phyloP scores from a whole-genome alignment of 2,329 filamentous ascomycete species.

The Paecilomyces formosus region DNA sequence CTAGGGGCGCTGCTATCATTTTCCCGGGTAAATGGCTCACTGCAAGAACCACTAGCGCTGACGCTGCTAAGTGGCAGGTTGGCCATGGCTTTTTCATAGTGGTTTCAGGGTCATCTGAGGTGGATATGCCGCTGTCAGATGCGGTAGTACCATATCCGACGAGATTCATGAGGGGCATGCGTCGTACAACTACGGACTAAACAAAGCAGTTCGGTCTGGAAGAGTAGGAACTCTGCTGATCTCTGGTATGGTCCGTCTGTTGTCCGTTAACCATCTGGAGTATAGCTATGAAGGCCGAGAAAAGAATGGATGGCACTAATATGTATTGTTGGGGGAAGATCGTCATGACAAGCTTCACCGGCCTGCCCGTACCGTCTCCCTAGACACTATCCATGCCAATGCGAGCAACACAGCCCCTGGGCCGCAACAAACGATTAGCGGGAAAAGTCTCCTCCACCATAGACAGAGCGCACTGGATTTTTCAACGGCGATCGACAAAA shows the following conservation, averaged over 20 bases:
- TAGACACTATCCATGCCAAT: not conserved
- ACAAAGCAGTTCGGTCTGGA: too few species aligned
- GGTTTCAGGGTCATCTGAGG: too few species aligned
- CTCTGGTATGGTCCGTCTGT: not conserved
- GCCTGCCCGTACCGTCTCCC: not conserved
- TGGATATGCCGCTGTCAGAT: too few species aligned
- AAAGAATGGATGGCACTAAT: not conserved
- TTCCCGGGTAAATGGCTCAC: too few species aligned
- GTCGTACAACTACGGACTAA: too few species aligned
- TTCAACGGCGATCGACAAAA: conserved; percentile 6
- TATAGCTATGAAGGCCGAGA: not conserved
- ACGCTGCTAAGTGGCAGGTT: too few species aligned
- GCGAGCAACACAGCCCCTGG: not conserved
- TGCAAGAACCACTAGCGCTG: too few species aligned
- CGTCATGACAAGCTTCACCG: not conserved
- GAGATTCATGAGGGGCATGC: too few species aligned
- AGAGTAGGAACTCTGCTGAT: too few species aligned
- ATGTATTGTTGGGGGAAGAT: not conserved
- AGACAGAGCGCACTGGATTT: not conserved
- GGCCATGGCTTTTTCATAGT: too few species aligned
- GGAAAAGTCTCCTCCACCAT: not conserved
- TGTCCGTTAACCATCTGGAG: not conserved
- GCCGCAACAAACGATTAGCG: not conserved
- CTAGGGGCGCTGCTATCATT: too few species aligned
- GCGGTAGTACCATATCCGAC: too few species aligned